Base-by-base conservation (phyloP, 106 monocot species). In the Dioscorea alata region DNA sequence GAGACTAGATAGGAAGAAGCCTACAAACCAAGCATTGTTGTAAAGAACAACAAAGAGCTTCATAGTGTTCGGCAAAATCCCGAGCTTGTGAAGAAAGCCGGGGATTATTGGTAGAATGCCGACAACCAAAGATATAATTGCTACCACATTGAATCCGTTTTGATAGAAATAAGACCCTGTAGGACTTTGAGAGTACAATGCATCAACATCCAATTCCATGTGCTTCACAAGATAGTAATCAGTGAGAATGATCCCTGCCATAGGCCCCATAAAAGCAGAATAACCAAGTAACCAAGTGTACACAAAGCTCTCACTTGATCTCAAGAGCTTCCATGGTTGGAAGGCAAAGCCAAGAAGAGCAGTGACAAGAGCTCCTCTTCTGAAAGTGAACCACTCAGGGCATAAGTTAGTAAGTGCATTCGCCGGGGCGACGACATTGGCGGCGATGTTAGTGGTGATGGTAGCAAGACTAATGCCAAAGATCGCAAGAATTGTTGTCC, bases 371-470 rank as follows among this genome's bases (percentile, higher is more conserved):
- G 89, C 96, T 0, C 96, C 96, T 4, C 64, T 74, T n/a, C 76
- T 31, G 74, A 97, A 97, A 6, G 78, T 84, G 84, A 97, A 89
- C 25, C 18, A 8, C 0, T 69, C 49, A 3, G 97, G 92, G 51
- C 71, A 82, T 1, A 92, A 60, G 57, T 74, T 89, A 6, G 85
- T 86, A 2, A 97, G 68, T 0, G 96, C 86, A 61, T 97, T 97
- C 2, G 96, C 92, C 9, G 96, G 96, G 2, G 96, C 92, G 8
- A 97, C 89, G 1, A 92, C 80, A 59, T 97, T 97, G 50, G 96
- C 96, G 21, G 96, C 96, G 33, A 89, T 92, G 78, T 97, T 97
- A 63, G 96, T 97, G 17, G 96, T 97, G 57, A 97, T 72, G 21
- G 86, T 97, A 25, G 96, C 96, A 32, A 97, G 81, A 52, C 78